Conservation (phyloP, 23 red algal genomes). For the Chondrus crispus region DNA sequence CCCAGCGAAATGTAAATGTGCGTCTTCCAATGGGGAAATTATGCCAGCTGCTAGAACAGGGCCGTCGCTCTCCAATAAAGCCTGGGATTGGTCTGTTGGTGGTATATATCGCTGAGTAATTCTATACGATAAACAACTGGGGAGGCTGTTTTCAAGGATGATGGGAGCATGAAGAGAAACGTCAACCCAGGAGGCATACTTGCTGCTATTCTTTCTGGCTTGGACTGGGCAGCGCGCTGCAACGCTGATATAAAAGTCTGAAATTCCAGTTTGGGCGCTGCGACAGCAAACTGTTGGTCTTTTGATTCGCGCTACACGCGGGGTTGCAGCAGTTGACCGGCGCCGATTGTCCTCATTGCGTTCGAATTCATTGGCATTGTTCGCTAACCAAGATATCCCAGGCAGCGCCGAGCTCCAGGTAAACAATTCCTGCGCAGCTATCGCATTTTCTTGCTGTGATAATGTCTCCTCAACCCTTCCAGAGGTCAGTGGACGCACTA, state of each 20-base stretch:
- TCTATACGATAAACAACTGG: slow-evolving; percentile 33
- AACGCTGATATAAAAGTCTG: neutral
- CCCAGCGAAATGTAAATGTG: slow-evolving; percentile 59
- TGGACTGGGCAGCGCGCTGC: neutral
- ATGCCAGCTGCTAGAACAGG: slow-evolving; percentile 32
- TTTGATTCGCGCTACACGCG: neutral
- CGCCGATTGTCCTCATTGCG: no score
- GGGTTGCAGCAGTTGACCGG: no score
- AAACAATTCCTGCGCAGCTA: neutral
- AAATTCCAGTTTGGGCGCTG: neutral
- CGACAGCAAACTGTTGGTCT: neutral
- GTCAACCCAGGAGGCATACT: slow-evolving; percentile 36
- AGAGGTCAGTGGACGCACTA: no score
- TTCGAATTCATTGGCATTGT: neutral
- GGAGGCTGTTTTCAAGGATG: slow-evolving; percentile 51
- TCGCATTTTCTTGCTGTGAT: no score
- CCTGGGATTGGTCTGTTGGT: neutral
- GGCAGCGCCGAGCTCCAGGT: neutral
- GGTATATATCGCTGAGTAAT: slow-evolving; percentile 8
- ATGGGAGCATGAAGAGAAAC: slow-evolving; percentile 45
- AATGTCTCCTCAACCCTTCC: no score
- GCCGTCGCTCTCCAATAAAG: neutral
- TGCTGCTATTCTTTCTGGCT: neutral
- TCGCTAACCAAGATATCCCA: neutral
- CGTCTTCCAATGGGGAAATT: slow-evolving; percentile 19